Evolutionary conservation across 192 early-diverging fungal genomes (phyloP).

Genomic region (Coemansia javaensis): DNA sequence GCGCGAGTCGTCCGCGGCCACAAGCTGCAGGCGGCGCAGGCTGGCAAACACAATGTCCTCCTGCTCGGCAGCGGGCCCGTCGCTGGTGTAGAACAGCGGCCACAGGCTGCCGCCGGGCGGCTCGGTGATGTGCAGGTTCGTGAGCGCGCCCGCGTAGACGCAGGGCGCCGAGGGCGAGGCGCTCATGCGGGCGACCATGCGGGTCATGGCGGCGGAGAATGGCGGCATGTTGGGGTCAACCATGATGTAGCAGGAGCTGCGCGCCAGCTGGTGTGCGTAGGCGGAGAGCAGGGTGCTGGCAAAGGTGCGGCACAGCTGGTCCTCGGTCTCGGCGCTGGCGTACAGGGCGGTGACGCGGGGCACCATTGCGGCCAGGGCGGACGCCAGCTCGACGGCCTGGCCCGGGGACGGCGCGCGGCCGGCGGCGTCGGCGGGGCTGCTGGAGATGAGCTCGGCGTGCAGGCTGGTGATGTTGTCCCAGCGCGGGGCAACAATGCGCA

Average conservation of each 20-base stretch:
- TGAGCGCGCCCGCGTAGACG: background rate
- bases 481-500: background rate
- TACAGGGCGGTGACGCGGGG: background rate
- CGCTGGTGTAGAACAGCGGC: background rate
- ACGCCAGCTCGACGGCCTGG: background rate
- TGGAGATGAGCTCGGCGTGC: background rate
- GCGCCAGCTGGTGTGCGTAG: slow-evolving; percentile 1
- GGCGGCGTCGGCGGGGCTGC: background rate
- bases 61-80: background rate
- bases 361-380: background rate
- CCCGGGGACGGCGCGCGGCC: background rate
- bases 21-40: background rate
- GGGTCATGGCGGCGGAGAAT: background rate
- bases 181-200: background rate
- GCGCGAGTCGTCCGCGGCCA: background rate
- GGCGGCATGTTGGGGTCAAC: background rate
- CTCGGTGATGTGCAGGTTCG: slow-evolving; percentile 3
- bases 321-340: background rate
- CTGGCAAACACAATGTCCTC: background rate
- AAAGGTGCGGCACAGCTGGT: background rate
- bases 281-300: background rate
- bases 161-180: background rate
- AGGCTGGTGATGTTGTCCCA: background rate
- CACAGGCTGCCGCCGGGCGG: background rate
- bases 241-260: background rate